Base-by-base conservation (phyloP, 495 filamentous ascomycete species). In the Viridothelium virens region DNA sequence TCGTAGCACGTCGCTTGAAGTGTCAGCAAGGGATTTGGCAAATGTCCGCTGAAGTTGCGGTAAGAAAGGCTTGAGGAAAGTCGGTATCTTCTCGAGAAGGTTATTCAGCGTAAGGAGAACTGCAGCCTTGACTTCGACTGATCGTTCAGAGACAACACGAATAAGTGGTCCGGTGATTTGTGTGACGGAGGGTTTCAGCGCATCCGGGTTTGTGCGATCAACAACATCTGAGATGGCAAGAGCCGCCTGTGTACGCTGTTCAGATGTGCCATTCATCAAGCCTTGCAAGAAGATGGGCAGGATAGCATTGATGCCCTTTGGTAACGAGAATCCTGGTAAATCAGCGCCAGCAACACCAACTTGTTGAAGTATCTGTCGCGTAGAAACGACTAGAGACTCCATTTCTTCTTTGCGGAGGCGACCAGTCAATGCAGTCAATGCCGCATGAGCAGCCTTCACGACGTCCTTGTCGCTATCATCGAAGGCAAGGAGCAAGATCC, bases 151-250 rank as follows among this genome's bases (percentile, higher is more conserved):
- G 7, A 97, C 92, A 14, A 98, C 92, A 81, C 94, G 87, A 73
- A 98, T 98, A 37, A 98, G 84, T 12, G 94, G 95, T 74, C 94
- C 94, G 18, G 94, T 97, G 70, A 98, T 97, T 72, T 97, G 91
- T 25, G 92, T 97, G 64, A 97, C 94, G 71, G 95, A 97, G 31
- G 91, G 89, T 77, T 91, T 91, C 65, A 98, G 80, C 16, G 91
- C 87, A 64, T 91, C 86, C 46, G 89, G 83, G 70, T 84, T 90
- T 6, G 94, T 94, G 38, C 93, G 84, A 75, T 97, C 95, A 70
- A 97, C 86, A 69, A 98, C 89, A 73, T 98, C 95, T 2, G 91
- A 94, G 69, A 98, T 96, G 7, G 90, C 94, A 61, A 98, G 81
- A 65, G 95, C 95, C 48, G 94, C 84, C 73, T 96, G 89, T 16